Percentiles rank a stretch among this genome's conserved stretches.
phyloP scores from a whole-genome alignment of 805 yeast species.

The Candida ortonii region DNA sequence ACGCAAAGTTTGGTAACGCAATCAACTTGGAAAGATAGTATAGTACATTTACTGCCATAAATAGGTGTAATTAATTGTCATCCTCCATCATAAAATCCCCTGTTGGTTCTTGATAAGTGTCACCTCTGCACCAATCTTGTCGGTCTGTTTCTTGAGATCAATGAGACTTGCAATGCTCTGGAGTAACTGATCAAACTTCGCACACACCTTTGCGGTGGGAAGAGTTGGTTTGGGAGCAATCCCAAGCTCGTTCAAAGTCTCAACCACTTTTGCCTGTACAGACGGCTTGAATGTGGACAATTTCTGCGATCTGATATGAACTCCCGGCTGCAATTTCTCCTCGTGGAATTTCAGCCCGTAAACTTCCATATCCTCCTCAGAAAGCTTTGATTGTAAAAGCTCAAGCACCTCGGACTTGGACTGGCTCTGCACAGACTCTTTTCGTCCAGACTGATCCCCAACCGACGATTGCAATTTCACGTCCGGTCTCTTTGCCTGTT shows the following conservation, averaged over 20 bases:
- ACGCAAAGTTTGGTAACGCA: conserved; percentile 84
- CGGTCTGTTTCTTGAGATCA: conserved; percentile 83
- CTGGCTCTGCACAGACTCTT: conserved; percentile 27
- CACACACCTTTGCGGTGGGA: conserved; percentile 78
- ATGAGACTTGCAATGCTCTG: conserved; percentile 67
- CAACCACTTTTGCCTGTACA: conserved; percentile 57
- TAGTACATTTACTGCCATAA: neutral
- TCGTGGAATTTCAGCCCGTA: conserved; percentile 81
- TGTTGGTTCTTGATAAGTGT: conserved; percentile 41
- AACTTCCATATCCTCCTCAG: conserved; percentile 76
- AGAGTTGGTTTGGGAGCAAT: conserved; percentile 80
- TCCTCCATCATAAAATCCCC: conserved; percentile 20
- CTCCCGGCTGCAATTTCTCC: conserved; percentile 76
- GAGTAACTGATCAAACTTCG: conserved; percentile 71
- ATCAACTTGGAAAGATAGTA: conserved; percentile 75
- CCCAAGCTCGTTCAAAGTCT: conserved; percentile 72
- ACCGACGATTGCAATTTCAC: conserved; percentile 3
- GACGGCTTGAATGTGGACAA: conserved; percentile 78
- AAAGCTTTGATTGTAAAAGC: conserved; percentile 52
- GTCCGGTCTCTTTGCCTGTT: conserved; percentile 9
- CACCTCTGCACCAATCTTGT: conserved; percentile 80
- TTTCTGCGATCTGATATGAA: conserved; percentile 73
- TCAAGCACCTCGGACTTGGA: conserved; percentile 28
- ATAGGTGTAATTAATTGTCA: conserved; percentile 9
- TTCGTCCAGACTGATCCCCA: conserved; percentile 7